These are phyloP conservation scores for Leishmania mexicana DNA, from an alignment of 208 protist species.

Conservation along the genomic window DNA sequence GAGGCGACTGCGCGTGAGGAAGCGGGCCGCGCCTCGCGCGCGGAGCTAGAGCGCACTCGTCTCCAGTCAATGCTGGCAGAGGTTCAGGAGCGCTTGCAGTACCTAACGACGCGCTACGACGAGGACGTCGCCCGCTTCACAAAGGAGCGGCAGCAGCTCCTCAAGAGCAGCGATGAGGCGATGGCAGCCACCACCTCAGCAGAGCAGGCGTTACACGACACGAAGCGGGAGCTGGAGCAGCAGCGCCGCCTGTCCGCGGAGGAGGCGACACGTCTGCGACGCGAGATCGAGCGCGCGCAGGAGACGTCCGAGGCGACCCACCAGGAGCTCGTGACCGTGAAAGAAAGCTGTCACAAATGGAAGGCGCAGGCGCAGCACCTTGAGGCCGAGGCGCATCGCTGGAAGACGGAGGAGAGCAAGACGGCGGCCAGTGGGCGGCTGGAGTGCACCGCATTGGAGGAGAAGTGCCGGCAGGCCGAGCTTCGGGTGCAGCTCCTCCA, in stretches of 20 bases:
- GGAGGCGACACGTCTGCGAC: conserved; percentile 27
- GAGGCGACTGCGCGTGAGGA: conserved; percentile 67
- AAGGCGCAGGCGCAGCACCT: conserved; percentile 36
- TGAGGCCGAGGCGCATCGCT: conserved; percentile 47
- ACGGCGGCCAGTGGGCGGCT: conserved; percentile 38
- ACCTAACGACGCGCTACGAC: conserved; percentile 36
- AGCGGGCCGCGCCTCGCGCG: conserved; percentile 30
- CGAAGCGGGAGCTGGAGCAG: conserved; percentile 26
- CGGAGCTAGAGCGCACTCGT: conserved; percentile 65
- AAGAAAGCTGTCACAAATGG: conserved; percentile 31
- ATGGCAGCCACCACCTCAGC: conserved; percentile 11
- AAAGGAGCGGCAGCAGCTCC: conserved; percentile 46
- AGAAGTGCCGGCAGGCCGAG: conserved; percentile 37
- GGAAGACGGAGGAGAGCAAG: conserved; percentile 51
- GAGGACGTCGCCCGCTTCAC: conserved; percentile 51
- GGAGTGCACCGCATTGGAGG: conserved; percentile 40
- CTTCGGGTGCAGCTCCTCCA: conserved; percentile 39
- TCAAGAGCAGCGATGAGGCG: conserved; percentile 43
- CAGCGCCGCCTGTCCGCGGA: conserved; percentile 34
- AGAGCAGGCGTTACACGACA: conserved; percentile 42
- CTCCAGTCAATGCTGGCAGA: conserved; percentile 67
- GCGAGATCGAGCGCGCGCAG: conserved; percentile 24
- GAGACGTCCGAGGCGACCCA: conserved; percentile 11
- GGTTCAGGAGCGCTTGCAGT: conserved; percentile 60
- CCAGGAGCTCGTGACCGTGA: conserved; percentile 13